phyloP scores from a whole-genome alignment of 1,139 yeast species.

The Maudiozyma humilis region DNA sequence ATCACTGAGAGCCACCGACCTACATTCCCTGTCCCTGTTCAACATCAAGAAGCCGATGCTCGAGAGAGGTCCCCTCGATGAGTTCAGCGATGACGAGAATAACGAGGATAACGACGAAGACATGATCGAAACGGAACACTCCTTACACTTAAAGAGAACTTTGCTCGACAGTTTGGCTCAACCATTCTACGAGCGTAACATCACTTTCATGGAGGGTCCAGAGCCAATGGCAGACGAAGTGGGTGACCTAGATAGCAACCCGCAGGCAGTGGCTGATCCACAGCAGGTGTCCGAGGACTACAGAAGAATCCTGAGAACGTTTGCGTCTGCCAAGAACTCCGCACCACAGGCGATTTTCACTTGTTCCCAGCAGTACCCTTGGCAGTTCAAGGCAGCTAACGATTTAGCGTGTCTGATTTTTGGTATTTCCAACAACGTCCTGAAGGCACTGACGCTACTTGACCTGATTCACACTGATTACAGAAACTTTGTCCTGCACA shows the following conservation, averaged over 20 bases:
- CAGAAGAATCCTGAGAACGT: slow-evolving; percentile 42
- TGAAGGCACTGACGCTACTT: slow-evolving; percentile 57
- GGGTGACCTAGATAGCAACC: slow-evolving; percentile 9
- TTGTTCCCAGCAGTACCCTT: slow-evolving; percentile 67
- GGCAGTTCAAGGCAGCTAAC: slow-evolving; percentile 76
- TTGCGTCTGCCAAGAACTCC: slow-evolving; percentile 57
- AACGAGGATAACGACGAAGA: background rate
- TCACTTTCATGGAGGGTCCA: slow-evolving; percentile 24
- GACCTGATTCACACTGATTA: slow-evolving; percentile 74
- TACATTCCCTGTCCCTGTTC: slow-evolving; percentile 29
- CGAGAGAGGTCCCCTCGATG: slow-evolving; percentile 29
- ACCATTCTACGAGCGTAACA: slow-evolving; percentile 51
- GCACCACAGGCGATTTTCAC: slow-evolving; percentile 82
- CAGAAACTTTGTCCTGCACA: slow-evolving; percentile 55
- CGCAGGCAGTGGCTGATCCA: slow-evolving; percentile 9
- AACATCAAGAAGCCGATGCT: slow-evolving; percentile 37
- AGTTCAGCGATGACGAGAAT: slow-evolving; percentile 19
- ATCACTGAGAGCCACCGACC: slow-evolving; percentile 31
- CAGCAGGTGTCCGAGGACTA: slow-evolving; percentile 17
- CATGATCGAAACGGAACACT: slow-evolving; percentile 1
- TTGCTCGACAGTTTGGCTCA: slow-evolving; percentile 66
- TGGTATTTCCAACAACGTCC: slow-evolving; percentile 64
- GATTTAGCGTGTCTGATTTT: slow-evolving; percentile 84
- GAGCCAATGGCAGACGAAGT: slow-evolving; percentile 11
- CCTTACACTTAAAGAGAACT: slow-evolving; percentile 38